A percentile compares a stretch with the other conserved stretches of the same genome.
Conservation (phyloP, 1,139 yeast genomes). For the Debaryomyces psychrophilus region DNA sequence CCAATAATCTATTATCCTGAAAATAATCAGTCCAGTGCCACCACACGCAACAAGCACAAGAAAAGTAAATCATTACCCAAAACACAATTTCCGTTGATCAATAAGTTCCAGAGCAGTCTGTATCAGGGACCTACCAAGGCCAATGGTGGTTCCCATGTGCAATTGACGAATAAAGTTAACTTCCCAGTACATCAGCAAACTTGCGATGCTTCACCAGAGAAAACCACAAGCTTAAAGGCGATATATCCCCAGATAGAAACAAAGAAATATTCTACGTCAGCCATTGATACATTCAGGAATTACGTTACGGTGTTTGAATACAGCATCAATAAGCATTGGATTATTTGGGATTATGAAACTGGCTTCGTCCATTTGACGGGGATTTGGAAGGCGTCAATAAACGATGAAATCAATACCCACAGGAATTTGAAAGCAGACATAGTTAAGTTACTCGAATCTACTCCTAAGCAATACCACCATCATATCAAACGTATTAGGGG, state of each 20-base stretch:
- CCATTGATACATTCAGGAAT: conserved; percentile 57
- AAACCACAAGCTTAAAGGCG: conserved; percentile 27
- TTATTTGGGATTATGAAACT: conserved; percentile 86
- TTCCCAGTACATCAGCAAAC: conserved; percentile 27
- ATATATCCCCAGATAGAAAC: conserved; percentile 48
- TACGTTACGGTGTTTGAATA: conserved; percentile 77
- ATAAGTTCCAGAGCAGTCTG: conserved; percentile 13
- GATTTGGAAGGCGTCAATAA: conserved; percentile 73
- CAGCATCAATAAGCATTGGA: conserved; percentile 63
- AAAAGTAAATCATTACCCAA: conserved; percentile 16
- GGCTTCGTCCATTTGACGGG: conserved; percentile 93
- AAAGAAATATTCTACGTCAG: conserved; percentile 75
- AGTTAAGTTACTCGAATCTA: conserved; percentile 70
- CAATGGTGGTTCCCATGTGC: neutral
- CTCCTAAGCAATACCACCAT: conserved; percentile 66
- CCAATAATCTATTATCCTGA: conserved; percentile 6
- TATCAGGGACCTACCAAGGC: conserved; percentile 2
- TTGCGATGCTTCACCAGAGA: conserved; percentile 26
- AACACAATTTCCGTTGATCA: conserved; percentile 10
- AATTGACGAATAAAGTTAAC: conserved; percentile 17
- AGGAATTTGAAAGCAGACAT: conserved; percentile 70
- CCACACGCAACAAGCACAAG: conserved; percentile 11
- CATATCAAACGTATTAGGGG: conserved; percentile 81
- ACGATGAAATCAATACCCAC: conserved; percentile 14
- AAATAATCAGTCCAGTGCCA: neutral